Evolutionary conservation across 768 basidiomycete genomes (phyloP), one percentile per base, ranked within the genome.

Genomic region (Trametes gibbosa): DNA sequence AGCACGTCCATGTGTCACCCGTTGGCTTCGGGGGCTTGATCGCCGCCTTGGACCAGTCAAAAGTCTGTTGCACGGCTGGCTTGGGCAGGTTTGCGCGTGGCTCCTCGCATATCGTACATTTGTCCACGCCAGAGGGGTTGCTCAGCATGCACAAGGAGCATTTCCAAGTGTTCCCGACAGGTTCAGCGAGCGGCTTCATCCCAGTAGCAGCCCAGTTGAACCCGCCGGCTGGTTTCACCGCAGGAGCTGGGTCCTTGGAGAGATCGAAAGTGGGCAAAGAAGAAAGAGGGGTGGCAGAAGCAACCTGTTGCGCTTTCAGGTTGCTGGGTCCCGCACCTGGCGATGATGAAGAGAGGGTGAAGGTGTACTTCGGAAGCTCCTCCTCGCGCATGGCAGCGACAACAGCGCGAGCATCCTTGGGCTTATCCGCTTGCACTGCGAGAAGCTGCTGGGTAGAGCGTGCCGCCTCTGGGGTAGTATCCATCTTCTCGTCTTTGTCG

Each of bases 141-240:
- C 67, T 65, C 35, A 79, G 64, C 68, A 72, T 74, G 60, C 90
- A 92, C 3, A 69, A 63, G 0, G 69, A 71, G 67, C 89, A 91
- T 16, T 63, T 80, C 89, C 89, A 90, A n/a, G 61, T 64, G 21
- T 64, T 70, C 46, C 63, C 66, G 5, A 64, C 25, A 2, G 72
- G 58, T 34, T 62, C 53, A 14, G 65, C 61, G 5, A 84, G 80
- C 2, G 77, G 69, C 62, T 81, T 85, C 54, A 81, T 68, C 3
- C 85, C 87, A 0, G 84, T 84, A 10, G 83, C 84, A 1, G 78
- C 75, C 81, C 83, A 89, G 64, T 87, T 75, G 63, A 88, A 89
- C 32, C 75, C 74, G 41, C 75, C 73, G 40, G 71, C 63, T 2
- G 37, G 9, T 1, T 52, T 27, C 3, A 51, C 16, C 7, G 48